Conservation (phyloP, 176 grass and related monocot species). For the Bothriochloa decipiens region DNA sequence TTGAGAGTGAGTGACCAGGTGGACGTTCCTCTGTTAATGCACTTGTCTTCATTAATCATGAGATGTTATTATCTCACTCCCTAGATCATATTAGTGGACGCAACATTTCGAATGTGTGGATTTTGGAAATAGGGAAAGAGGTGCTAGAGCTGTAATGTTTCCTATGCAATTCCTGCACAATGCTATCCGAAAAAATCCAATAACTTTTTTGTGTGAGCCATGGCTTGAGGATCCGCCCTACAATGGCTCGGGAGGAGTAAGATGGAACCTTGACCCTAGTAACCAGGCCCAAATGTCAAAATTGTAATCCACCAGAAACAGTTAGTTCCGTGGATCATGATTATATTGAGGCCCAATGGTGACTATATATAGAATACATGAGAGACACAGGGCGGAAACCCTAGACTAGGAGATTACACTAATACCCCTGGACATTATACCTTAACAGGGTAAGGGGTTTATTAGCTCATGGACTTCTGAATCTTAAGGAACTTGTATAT, state of each 20-base stretch:
- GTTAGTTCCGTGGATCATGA: background rate
- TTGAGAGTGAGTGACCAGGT: background rate
- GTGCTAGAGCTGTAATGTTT: background rate
- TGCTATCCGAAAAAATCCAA: too few species aligned
- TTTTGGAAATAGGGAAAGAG: background rate
- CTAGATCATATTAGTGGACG: background rate
- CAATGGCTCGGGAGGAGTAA: background rate
- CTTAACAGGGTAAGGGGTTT: background rate
- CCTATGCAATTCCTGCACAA: background rate
- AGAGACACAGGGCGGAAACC: background rate
- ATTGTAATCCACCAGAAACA: background rate
- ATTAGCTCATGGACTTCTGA: constrained; percentile 21
- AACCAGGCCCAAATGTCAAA: constrained; percentile 11
- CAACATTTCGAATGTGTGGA: background rate
- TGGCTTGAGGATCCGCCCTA: background rate
- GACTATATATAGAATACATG: background rate
- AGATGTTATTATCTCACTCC: constrained; percentile 12
- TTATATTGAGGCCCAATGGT: background rate
- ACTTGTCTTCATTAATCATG: constrained; percentile 31
- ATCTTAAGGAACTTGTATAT: constrained; percentile 7
- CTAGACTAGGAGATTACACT: background rate
- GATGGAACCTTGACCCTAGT: background rate
- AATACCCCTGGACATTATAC: background rate
- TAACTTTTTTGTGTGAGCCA: background rate
- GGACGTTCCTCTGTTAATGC: constrained; percentile 12